Evolutionary conservation across 2,329 filamentous ascomycete species (phyloP).

Genomic region (Fusarium foetens): DNA sequence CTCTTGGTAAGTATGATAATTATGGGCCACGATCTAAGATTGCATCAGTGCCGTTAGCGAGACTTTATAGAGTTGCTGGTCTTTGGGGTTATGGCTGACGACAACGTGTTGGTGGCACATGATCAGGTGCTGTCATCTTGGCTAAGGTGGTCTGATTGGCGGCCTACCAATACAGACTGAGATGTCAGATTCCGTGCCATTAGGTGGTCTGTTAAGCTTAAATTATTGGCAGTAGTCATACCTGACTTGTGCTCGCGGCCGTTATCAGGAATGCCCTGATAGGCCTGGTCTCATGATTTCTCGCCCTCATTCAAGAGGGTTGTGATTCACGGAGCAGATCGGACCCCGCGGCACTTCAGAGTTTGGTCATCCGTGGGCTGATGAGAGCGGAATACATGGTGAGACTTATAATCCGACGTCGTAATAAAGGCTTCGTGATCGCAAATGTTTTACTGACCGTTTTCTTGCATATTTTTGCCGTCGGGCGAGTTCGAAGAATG

Average conservation of each 20-base stretch:
- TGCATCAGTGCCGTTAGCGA: not conserved
- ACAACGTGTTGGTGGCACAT: constrained; percentile 4
- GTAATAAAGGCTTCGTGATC: rapidly evolving
- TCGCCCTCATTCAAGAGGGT: rapidly evolving
- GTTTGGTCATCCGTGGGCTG: rapidly evolving
- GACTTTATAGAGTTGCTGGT: not conserved
- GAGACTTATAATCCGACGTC: not conserved
- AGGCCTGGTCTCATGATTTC: not conserved
- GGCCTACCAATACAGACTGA: not conserved
- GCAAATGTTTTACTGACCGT: rapidly evolving
- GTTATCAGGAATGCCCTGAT: not conserved
- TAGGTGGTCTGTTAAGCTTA: not conserved
- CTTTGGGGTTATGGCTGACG: not conserved
- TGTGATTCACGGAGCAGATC: rapidly evolving
- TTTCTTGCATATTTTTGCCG: rapidly evolving
- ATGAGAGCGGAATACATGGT: not conserved
- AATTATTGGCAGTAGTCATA: rapidly evolving
- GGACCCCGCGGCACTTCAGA: not conserved
- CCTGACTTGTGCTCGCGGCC: rapidly evolving
- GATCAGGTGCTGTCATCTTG: constrained; percentile 10
- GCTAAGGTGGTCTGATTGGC: not conserved
- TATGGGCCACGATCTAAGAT: not conserved
- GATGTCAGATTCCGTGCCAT: not conserved
- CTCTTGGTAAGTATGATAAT: too few relatives aligned
- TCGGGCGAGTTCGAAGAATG: rapidly evolving